Evolutionary conservation across 176 grass and related monocot genomes (phyloP).

Genomic region (Oryza glaberrima): DNA sequence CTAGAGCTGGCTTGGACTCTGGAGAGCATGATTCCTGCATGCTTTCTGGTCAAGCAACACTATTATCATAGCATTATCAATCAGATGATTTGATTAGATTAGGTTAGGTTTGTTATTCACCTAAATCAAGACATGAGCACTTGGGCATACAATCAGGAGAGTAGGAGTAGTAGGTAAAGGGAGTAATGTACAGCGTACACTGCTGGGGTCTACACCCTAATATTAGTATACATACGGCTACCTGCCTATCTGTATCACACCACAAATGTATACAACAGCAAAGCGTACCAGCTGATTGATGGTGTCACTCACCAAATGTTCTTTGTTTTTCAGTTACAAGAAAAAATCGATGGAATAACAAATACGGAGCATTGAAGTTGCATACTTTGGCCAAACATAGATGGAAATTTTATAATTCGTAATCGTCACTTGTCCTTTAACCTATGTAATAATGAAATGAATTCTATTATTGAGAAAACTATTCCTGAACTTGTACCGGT

Average conservation of each 20-base stretch:
- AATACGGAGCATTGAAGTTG: neutral
- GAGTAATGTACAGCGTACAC: neutral
- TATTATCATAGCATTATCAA: neutral
- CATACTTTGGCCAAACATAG: too few relatives aligned
- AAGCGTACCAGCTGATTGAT: neutral
- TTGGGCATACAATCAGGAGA: neutral
- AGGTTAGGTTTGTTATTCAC: neutral
- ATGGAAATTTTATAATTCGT: too few relatives aligned
- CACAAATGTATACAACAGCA: neutral
- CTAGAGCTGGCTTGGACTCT: neutral
- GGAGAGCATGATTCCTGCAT: conserved; percentile 34
- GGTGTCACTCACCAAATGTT: neutral
- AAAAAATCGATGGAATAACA: neutral
- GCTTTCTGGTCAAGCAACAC: conserved; percentile 49
- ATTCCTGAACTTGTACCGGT: neutral
- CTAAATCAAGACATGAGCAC: neutral
- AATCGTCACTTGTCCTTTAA: too few relatives aligned
- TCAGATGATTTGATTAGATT: neutral
- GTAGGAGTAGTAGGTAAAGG: neutral
- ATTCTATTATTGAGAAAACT: too few relatives aligned
- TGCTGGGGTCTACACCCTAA: neutral
- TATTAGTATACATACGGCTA: neutral
- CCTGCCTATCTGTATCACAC: neutral
- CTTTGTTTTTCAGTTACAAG: neutral
- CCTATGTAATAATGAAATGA: too few relatives aligned